phyloP scores from a whole-genome alignment of 2,329 filamentous ascomycete genomes.

The Colletotrichum godetiae region DNA sequence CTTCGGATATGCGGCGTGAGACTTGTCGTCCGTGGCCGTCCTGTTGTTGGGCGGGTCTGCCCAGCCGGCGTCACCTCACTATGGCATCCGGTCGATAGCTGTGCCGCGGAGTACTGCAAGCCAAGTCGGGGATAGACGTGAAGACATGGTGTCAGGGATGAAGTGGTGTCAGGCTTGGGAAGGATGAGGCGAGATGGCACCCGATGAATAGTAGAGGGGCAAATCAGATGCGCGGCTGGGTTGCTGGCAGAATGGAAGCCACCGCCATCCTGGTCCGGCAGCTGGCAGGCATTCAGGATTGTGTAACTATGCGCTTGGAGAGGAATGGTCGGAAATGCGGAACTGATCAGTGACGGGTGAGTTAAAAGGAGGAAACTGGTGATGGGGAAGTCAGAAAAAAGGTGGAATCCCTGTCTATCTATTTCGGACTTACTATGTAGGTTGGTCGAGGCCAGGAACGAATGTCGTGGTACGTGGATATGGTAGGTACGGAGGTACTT shows the following conservation, averaged over 20 bases:
- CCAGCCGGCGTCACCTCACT: neutral
- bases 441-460: neutral
- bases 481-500: neutral
- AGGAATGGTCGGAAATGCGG: too few species aligned
- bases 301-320: too few species aligned
- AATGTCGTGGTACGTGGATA: too few species aligned
- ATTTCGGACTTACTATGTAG: neutral
- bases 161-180: neutral
- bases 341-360: too few species aligned
- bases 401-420: too few species aligned
- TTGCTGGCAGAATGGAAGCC: too few species aligned
- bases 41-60: neutral
- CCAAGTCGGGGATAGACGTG: neutral
- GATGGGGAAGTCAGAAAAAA: too few species aligned
- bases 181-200: neutral
- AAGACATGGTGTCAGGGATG: neutral
- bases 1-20: neutral
- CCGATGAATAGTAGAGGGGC: neutral
- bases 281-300: too few species aligned
- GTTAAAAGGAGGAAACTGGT: too few species aligned
- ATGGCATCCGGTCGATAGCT: neutral
- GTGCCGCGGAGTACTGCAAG: neutral
- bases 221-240: neutral
- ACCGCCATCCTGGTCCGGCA: too few species aligned
- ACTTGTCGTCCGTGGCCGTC: neutral